Conservation (phyloP, 371 early-diverging fungal genomes). For the Lichtheimia ornata region DNA sequence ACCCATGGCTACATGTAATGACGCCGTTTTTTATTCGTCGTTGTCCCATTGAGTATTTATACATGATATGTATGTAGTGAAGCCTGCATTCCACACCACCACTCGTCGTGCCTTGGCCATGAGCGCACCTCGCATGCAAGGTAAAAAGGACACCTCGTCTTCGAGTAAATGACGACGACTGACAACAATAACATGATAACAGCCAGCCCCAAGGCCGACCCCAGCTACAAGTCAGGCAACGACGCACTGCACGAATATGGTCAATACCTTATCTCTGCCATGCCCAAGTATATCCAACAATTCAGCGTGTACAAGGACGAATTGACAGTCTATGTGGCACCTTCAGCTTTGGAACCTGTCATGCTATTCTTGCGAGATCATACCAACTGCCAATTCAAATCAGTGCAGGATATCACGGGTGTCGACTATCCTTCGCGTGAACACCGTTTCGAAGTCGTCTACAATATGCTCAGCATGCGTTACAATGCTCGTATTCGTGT, state of each 20-base stretch:
- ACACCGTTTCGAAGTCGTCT: conserved; percentile 96
- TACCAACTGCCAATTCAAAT: conserved; percentile 90
- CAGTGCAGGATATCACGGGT: conserved; percentile 84
- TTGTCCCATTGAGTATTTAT: background rate
- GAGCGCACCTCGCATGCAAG: conserved; percentile 27
- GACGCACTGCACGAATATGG: conserved; percentile 82
- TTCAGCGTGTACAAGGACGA: conserved; percentile 97
- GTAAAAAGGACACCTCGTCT: conserved; percentile 15
- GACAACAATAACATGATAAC: background rate
- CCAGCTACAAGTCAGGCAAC: conserved; percentile 54
- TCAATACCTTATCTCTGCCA: conserved; percentile 79
- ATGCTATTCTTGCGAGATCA: conserved; percentile 93
- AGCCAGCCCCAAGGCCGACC: conserved; percentile 33
- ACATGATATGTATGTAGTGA: conserved; percentile 10
- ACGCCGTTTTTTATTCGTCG: too few species aligned
- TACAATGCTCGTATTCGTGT: conserved; percentile 95
- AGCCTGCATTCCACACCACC: conserved; percentile 24
- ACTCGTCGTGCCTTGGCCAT: conserved; percentile 35
- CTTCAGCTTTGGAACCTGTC: conserved; percentile 76
- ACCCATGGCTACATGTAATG: conserved; percentile 29
- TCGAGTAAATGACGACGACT: background rate
- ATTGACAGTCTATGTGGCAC: conserved; percentile 90
- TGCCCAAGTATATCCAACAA: conserved; percentile 97
- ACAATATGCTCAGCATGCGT: conserved; percentile 86
- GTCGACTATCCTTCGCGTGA: conserved; percentile 90